Conservation (phyloP, 2,329 filamentous ascomycete genomes). For the Penicillium expansum region DNA sequence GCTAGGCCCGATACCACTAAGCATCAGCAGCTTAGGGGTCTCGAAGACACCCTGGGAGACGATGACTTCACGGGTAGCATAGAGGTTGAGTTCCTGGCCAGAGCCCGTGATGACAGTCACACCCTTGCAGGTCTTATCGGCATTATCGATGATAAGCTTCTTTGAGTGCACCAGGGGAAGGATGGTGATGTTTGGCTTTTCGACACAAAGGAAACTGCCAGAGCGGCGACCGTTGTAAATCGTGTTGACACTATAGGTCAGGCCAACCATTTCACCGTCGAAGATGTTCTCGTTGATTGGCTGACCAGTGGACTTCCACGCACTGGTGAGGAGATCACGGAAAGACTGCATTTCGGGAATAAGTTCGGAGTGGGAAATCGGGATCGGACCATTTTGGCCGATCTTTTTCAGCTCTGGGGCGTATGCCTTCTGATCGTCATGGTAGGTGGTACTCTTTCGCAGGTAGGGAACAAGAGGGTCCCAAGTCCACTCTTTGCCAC, state of each 20-base stretch:
- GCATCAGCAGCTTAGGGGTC: slow-evolving; percentile 52
- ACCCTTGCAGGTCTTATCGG: slow-evolving; percentile 42
- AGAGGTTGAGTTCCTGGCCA: slow-evolving; percentile 47
- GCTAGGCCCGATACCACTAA: slow-evolving; percentile 48
- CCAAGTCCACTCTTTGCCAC: slow-evolving; percentile 56
- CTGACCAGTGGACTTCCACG: slow-evolving; percentile 56
- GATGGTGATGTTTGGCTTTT: slow-evolving; percentile 57
- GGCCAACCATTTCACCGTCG: slow-evolving; percentile 54
- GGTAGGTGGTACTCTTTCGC: slow-evolving; percentile 57
- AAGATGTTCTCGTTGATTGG: slow-evolving; percentile 55
- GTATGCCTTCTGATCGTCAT: slow-evolving; percentile 53
- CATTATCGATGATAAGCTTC: slow-evolving; percentile 51
- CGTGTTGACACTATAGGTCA: slow-evolving; percentile 54
- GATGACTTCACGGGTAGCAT: slow-evolving; percentile 50
- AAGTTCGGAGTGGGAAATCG: slow-evolving; percentile 55
- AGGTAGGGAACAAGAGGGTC: slow-evolving; percentile 52
- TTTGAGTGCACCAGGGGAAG: slow-evolving; percentile 52
- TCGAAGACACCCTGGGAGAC: slow-evolving; percentile 53
- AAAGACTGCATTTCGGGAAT: slow-evolving; percentile 55
- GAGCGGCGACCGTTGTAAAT: slow-evolving; percentile 59
- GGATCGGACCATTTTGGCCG: slow-evolving; percentile 52
- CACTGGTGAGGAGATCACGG: slow-evolving; percentile 44
- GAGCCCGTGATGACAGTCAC: slow-evolving; percentile 47
- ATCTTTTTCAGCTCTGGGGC: slow-evolving; percentile 51
- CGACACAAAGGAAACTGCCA: slow-evolving; percentile 52